Base-by-base conservation (phyloP, 768 basidiomycete genomes). In the Termitomyces sp. region DNA sequence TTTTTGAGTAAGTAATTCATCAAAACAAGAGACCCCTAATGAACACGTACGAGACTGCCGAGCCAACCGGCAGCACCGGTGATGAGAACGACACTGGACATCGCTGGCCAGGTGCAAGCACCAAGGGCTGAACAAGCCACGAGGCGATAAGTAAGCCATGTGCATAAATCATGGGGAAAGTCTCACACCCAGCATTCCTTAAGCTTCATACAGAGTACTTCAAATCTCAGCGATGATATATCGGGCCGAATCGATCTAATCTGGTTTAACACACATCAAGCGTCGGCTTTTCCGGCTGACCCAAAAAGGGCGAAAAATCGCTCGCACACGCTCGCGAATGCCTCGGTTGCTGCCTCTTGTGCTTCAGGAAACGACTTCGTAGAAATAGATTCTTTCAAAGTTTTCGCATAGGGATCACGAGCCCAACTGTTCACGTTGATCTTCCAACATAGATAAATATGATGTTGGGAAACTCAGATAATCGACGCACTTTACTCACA, bases 361-460 rank as follows among this genome's bases (percentile, higher is more conserved):
- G 76, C 78, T 5, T 79, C 76, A 2, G 77, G 79, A 61, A 80
- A 76, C 1, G 77, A 64, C 58, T 71, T 73, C 2, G 68, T 64
- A 48, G 66, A 62, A 18, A 79, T 63, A 2, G 59, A 66, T 43
- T 69, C 68, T 4, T 69, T 68, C 6, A 80, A 61, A 0, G 58
- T 57, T 57, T 73, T 71, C 3, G 70, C 72, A 54, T 80, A 79
- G 16, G 73, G 74, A 64, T 79, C 75, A 31, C 77, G 72, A 1
- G 68, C 76, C 75, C 77, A 79, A 56, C 74, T 75, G 58, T 80
- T 79, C 57, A 80, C 69, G 47, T 79, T 79, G 49, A 79, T 74
- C 74, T 75, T 39, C 18, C 16, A 27, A 20, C 12, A 1, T n/a
- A 36, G 2, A n/a, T 47, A 37, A 29, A 29, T 46, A 10, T 36